Evolutionary conservation across 2,329 filamentous ascomycete species (phyloP), one percentile per base, ranked within the genome.

Genomic region (Decorospora gaudefroyi): DNA sequence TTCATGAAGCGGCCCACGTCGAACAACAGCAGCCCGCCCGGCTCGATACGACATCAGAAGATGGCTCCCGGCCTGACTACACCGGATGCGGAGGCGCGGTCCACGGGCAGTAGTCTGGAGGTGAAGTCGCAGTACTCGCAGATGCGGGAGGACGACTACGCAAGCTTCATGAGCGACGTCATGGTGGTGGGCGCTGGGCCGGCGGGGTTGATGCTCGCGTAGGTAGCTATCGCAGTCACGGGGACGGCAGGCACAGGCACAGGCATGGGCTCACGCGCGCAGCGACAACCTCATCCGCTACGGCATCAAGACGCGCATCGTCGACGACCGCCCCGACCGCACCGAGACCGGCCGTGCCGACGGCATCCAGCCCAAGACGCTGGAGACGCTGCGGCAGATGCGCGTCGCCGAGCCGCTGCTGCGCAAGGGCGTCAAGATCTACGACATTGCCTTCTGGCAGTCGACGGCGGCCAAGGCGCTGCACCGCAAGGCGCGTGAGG

Each of bases 371-470:
- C 86, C 86, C 30, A 90, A 90, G 71, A 86, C 85, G 1, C 87
- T 90, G 58, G 86, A 90, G 72, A 90, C 86, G 0, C 80, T 89
- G 57, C 80, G 82, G 50, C 86, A 88, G 70, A 82, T 90, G 75
- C 77, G 85, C 22, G 71, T 89, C n/a, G 84, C 82, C n/a, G 85
- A 88, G 51, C 74, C 80, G 1, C 69, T 90, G 19, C 69, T 90
- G 28, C 80, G 81, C 51, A 79, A 83, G 57, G 86, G 84, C 19
- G 85, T 85, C 35, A 81, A 80, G 31, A 81, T 90, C 30, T 87
- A 86, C 68, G 86, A 90, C 61, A 89, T 90, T 48, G 78, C 82
- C 29, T 88, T 88, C 65, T 90, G 86, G 71, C 71, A 67, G 48
- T 72, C 72, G 2, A 63, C 64, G 0, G 27, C 52, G 3, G 49